Evolutionary conservation across 768 basidiomycete species (phyloP), one percentile per base, ranked within the genome.

Genomic region (Suillus plorans): DNA sequence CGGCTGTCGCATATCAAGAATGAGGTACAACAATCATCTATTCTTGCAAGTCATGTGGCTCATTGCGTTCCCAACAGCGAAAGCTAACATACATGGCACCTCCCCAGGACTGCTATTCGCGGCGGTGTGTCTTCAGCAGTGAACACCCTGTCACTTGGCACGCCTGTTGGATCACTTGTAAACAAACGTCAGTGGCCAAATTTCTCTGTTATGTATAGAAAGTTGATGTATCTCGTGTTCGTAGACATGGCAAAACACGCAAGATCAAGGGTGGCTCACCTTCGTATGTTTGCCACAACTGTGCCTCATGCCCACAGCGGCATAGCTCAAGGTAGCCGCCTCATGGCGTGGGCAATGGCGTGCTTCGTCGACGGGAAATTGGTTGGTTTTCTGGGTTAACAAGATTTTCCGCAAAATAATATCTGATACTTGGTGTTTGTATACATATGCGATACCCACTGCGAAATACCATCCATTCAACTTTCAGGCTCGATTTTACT

Each of bases 41-140:
- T 10, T 9, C 49, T 13, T 7, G 22, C 34, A 16, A 5, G 9
- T 1, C 22, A 16, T 14, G 5, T 18, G 12, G 7, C 47, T 57
- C n/a, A 37, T 62, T 41, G 56, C 65, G 42, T 13, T 2, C 4
- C 37, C 39, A 28, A 6, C 64, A 75, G 72, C 64, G 58, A 28
- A 42, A 61, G 52, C 44, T 64, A 4, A 44, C 52, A 31, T 75
- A 76, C 62, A 76, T 75, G 70, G 75, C 74, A 58, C 66, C 72
- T 2, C 72, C 73, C 0, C 74, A 75, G 63, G 74, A 75, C 16
- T 75, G 74, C 25, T 75, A 70, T 49, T 76, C 75, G 25, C 73
- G 73, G 31, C 61, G 67, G 62, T 75, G 74, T 41, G 28, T 71
- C 25, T 73, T 69, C n/a, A 75, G 75, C 68, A 72, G 67, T 34